A percentile compares a stretch with the other conserved stretches of the same genome.
Evolutionary conservation across 2,329 filamentous ascomycete genomes (phyloP).

Genomic region (Coniochaeta sp.): DNA sequence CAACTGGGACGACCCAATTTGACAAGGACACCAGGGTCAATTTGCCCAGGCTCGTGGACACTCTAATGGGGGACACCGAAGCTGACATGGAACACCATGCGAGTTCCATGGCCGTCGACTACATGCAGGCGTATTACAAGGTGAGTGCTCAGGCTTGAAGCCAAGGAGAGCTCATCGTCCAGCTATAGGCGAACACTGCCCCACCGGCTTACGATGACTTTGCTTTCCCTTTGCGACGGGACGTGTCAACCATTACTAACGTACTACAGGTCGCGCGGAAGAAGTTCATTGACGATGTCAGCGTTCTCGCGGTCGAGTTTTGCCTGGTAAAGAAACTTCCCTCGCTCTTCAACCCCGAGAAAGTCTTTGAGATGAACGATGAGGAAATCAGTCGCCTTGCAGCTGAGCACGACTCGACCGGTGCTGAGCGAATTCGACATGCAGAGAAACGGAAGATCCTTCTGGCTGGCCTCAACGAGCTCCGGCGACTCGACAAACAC

Average conservation of each 20-base stretch:
- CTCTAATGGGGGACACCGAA: slow-evolving; percentile 11
- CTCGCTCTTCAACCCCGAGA: slow-evolving; percentile 13
- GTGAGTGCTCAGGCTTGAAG: slow-evolving; percentile 14
- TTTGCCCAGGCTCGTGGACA: background rate
- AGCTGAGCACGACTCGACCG: slow-evolving; percentile 11
- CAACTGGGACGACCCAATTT: background rate
- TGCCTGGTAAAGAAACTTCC: slow-evolving; percentile 15
- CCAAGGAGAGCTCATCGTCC: no score
- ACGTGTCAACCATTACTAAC: background rate
- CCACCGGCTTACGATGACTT: no score
- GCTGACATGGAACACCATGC: slow-evolving; percentile 27
- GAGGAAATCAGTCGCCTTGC: slow-evolving; percentile 12
- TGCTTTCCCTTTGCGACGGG: no score
- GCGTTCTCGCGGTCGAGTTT: slow-evolving; percentile 15
- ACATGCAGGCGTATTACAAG: slow-evolving; percentile 38
- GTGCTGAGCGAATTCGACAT: slow-evolving; percentile 10
- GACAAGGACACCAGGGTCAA: background rate
- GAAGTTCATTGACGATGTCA: slow-evolving; percentile 17
- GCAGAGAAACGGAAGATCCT: slow-evolving; percentile 17
- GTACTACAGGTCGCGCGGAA: slow-evolving; percentile 16
- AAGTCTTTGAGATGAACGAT: slow-evolving; percentile 11
- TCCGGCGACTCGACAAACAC: slow-evolving; percentile 10
- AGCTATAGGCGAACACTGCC: no score
- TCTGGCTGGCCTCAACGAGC: slow-evolving; percentile 5
- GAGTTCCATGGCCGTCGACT: slow-evolving; percentile 28